phyloP scores from a whole-genome alignment of 768 basidiomycete genomes.

The Melanogaster broomeanus region DNA sequence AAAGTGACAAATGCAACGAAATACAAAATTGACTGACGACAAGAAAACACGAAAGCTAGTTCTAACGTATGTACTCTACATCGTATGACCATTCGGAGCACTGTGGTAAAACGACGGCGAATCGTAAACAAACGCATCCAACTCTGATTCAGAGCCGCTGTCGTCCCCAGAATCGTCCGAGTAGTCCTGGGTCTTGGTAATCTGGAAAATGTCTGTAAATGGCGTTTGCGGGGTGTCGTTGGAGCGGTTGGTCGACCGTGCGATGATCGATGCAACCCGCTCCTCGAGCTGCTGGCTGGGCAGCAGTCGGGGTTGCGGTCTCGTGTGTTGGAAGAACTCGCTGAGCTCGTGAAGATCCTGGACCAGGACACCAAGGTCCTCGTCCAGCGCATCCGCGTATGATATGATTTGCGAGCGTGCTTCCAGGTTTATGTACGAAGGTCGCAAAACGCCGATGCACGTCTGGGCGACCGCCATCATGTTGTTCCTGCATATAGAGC shows the following conservation, averaged over 20 bases:
- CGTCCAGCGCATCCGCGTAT: conserved; percentile 43
- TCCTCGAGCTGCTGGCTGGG: conserved; percentile 71
- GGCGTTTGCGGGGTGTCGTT: conserved; percentile 73
- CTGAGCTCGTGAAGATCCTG: conserved; percentile 77
- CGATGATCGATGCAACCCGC: conserved; percentile 78
- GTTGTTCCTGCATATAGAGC: conserved; percentile 70
- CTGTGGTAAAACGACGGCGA: conserved; percentile 46
- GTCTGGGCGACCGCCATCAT: conserved; percentile 86
- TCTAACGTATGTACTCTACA: too few species aligned
- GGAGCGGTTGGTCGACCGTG: conserved; percentile 64
- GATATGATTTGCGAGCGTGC: conserved; percentile 45
- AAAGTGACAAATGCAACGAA: too few species aligned
- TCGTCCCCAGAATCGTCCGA: conserved; percentile 52
- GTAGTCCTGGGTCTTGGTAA: conserved; percentile 38
- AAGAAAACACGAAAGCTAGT: too few species aligned
- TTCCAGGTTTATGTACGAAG: conserved; percentile 74
- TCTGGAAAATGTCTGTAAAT: conserved; percentile 73
- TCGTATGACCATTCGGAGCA: conserved; percentile 44
- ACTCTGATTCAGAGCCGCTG: conserved; percentile 36
- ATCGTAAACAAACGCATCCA: conserved; percentile 67
- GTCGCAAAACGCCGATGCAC: conserved; percentile 67
- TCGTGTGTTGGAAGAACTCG: conserved; percentile 63
- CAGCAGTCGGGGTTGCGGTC: conserved; percentile 34
- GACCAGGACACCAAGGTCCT: conserved; percentile 77
- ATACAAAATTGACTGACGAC: too few species aligned